These are phyloP conservation scores for Ophiostoma australiae DNA, from an alignment of 2,329 filamentous ascomycete genomes.

Conservation along the genomic window DNA sequence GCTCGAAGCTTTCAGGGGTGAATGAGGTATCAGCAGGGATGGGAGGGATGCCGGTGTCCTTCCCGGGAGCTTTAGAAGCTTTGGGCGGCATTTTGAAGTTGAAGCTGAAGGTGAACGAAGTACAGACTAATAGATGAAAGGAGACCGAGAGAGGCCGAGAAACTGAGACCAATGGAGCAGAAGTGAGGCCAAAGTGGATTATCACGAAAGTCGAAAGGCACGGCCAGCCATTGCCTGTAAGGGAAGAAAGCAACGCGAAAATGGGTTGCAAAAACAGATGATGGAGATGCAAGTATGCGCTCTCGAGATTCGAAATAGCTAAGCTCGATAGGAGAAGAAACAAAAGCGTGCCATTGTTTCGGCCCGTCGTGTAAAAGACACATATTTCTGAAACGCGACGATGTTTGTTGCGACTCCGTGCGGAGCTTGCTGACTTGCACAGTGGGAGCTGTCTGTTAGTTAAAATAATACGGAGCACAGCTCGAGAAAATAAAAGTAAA, in stretches of 20 bases:
- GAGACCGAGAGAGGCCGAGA: background rate
- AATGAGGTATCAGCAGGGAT: slow-evolving; percentile 37
- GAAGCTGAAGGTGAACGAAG: background rate
- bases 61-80: background rate
- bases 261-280: background rate
- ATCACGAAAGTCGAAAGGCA: slow-evolving; percentile 17
- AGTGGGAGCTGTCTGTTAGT: background rate
- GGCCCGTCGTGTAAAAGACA: slow-evolving; percentile 4
- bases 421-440: slow-evolving; percentile 3
- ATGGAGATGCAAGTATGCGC: background rate
- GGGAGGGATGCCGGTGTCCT: slow-evolving; percentile 7
- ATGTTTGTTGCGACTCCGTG: slow-evolving; percentile 1
- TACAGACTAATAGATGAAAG: background rate
- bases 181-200: slow-evolving; percentile 15
- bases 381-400: slow-evolving; percentile 13
- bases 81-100: background rate
- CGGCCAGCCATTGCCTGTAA: slow-evolving; percentile 23
- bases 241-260: background rate
- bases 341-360: background rate
- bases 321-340: background rate
- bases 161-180: background rate
- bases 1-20: slow-evolving; percentile 50
- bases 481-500: background rate
- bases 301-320: background rate
- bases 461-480: too few species aligned